Percentiles rank a stretch among this genome's conserved stretches.
Conservation (phyloP, 768 basidiomycete genomes). For the Cubamyces lactineus region DNA sequence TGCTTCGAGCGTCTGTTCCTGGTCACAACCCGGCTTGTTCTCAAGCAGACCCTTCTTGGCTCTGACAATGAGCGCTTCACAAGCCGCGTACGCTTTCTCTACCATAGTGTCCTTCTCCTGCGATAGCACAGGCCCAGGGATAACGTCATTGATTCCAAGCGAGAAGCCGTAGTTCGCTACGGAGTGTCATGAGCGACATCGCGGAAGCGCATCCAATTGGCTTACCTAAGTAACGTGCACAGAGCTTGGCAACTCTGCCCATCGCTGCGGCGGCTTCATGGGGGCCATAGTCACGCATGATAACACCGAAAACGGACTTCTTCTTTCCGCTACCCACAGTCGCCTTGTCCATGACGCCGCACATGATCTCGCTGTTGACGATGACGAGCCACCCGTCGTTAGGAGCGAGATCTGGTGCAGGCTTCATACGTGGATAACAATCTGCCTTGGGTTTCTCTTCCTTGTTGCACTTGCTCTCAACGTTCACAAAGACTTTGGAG, state of each 20-base stretch:
- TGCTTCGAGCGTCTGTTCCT: constrained; percentile 97
- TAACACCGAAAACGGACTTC: constrained; percentile 98
- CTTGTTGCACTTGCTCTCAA: constrained; percentile 95
- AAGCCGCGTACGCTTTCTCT: constrained; percentile 85
- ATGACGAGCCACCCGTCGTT: constrained; percentile 99
- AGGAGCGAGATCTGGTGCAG: constrained; percentile 84
- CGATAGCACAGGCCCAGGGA: constrained; percentile 85
- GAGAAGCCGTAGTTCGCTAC: constrained; percentile 98
- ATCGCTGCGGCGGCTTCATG: constrained; percentile 94
- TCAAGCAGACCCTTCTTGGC: constrained; percentile 92
- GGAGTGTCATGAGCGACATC: constrained; percentile 20
- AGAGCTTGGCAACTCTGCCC: constrained; percentile 94
- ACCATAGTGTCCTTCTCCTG: constrained; percentile 84
- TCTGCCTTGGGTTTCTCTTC: constrained; percentile 72
- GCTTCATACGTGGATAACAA: constrained; percentile 65
- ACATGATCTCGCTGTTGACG: constrained; percentile 98
- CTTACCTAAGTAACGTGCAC: constrained; percentile 88
- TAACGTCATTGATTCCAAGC: constrained; percentile 97
- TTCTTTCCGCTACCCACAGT: constrained; percentile 99
- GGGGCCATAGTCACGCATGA: constrained; percentile 94
- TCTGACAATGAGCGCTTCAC: constrained; percentile 81
- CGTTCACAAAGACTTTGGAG: constrained; percentile 86
- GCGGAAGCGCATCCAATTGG: not conserved
- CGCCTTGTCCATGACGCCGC: constrained; percentile 98
- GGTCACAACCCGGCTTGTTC: constrained; percentile 97